Conservation (phyloP, 257 asterid genomes). For the Cordia subcordata region DNA sequence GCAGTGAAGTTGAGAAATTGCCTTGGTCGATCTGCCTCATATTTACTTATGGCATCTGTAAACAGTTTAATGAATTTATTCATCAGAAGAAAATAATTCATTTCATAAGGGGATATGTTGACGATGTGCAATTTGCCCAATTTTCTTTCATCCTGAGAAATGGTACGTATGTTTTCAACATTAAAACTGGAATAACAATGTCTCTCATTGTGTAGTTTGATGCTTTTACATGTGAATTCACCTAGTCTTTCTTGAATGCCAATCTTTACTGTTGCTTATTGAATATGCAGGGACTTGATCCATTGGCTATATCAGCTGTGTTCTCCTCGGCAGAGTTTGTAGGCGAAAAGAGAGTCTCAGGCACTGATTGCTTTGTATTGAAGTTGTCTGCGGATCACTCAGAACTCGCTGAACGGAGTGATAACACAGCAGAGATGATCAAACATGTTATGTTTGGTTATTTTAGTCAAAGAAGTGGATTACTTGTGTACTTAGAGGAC, state of each 20-base stretch:
- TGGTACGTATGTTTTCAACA: no score
- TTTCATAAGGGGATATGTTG: no score
- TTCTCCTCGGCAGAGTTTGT: conserved; percentile 69
- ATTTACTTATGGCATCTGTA: no score
- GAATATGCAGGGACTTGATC: conserved; percentile 63
- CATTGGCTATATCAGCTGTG: conserved; percentile 50
- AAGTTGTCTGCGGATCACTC: conserved; percentile 53
- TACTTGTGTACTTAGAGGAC: conserved; percentile 64
- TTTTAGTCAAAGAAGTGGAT: conserved; percentile 76
- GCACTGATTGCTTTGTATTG: conserved; percentile 69
- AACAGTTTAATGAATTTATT: no score
- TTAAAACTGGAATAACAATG: no score
- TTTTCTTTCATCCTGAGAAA: no score
- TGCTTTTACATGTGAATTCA: no score
- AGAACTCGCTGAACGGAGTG: conserved; percentile 67
- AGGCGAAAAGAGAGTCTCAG: conserved; percentile 62
- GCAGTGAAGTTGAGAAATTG: no score
- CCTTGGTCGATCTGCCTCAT: no score
- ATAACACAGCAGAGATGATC: conserved; percentile 79
- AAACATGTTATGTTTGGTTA: conserved; percentile 65
- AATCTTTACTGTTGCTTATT: not conserved
- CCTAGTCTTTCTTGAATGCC: not conserved
- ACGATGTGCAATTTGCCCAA: no score
- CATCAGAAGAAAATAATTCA: no score
- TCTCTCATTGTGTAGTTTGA: no score